phyloP scores from a whole-genome alignment of 768 basidiomycete species.

The Exidia glandulosa region DNA sequence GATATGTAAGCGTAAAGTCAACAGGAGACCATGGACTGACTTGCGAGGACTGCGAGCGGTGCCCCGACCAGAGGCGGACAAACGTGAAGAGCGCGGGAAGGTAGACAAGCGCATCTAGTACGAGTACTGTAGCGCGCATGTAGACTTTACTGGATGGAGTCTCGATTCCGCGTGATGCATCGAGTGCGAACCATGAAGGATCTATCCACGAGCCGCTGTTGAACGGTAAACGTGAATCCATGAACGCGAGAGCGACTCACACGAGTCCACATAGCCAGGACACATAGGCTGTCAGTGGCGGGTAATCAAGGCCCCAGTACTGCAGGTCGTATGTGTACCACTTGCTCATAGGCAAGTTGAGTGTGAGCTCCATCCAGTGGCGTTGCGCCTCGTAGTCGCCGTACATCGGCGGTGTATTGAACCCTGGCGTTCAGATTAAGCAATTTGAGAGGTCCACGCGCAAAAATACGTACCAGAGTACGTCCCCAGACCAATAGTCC shows the following conservation, averaged over 20 bases:
- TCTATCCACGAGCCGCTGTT: slow-evolving; percentile 39
- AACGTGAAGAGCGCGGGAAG: slow-evolving; percentile 64
- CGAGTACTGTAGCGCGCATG: slow-evolving; percentile 71
- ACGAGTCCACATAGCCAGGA: slow-evolving; percentile 74
- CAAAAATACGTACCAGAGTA: slow-evolving; percentile 58
- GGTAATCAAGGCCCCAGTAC: slow-evolving; percentile 96
- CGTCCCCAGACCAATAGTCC: slow-evolving; percentile 61
- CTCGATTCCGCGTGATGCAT: slow-evolving; percentile 63
- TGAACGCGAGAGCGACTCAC: slow-evolving; percentile 31
- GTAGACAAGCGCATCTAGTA: slow-evolving; percentile 61
- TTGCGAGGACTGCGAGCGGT: slow-evolving; percentile 67
- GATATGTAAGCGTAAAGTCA: slow-evolving; percentile 1
- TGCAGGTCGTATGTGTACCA: slow-evolving; percentile 87
- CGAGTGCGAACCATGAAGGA: slow-evolving; percentile 60
- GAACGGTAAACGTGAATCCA: slow-evolving; percentile 7
- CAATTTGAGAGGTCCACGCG: neutral
- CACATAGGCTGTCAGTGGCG: slow-evolving; percentile 82
- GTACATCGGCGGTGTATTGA: slow-evolving; percentile 66
- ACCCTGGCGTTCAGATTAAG: slow-evolving; percentile 31
- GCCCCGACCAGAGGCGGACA: slow-evolving; percentile 50
- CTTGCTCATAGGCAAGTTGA: slow-evolving; percentile 56
- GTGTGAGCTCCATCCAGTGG: slow-evolving; percentile 90
- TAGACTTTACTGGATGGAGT: slow-evolving; percentile 53
- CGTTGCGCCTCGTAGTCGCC: slow-evolving; percentile 92
- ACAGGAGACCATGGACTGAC: slow-evolving; percentile 27